These are phyloP conservation scores for Aspergillus ochraceoroseus DNA, from an alignment of 2,329 filamentous ascomycete genomes.

Conservation along the genomic window DNA sequence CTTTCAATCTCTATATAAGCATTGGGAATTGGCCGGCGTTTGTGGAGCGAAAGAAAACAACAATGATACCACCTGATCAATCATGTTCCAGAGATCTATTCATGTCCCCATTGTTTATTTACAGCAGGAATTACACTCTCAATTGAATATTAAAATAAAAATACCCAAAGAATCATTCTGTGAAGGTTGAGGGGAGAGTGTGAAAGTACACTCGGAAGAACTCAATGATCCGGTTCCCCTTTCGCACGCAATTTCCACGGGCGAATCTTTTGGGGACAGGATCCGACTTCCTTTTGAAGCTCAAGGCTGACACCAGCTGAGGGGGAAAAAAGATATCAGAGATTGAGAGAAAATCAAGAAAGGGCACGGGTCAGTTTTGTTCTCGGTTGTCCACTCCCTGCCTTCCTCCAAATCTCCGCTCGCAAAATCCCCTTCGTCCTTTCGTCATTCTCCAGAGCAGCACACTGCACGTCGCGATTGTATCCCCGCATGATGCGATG, in stretches of 20 bases:
- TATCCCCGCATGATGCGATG: constrained; percentile 19
- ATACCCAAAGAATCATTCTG: not conserved
- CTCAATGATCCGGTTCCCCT: constrained; percentile 14
- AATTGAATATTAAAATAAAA: not conserved
- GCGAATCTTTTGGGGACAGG: constrained; percentile 8
- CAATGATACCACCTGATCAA: constrained; percentile 18
- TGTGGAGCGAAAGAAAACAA: constrained; percentile 1
- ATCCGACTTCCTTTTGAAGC: constrained; percentile 4
- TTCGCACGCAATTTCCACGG: constrained; percentile 5
- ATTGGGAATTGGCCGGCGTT: constrained; percentile 12
- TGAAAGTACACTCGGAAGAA: constrained; percentile 16
- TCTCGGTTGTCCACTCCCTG: not conserved
- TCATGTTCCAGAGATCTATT: constrained; percentile 3
- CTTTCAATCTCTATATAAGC: constrained; percentile 12
- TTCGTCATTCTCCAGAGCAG: not conserved
- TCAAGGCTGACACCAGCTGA: too few species aligned
- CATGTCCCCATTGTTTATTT: not conserved
- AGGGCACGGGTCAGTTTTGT: not conserved
- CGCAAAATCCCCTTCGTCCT: not conserved
- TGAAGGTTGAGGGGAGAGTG: not conserved
- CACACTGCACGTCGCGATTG: constrained; percentile 10
- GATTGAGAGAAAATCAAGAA: too few species aligned
- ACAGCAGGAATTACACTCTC: too few species aligned
- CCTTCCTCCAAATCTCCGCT: not conserved
- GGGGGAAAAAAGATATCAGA: too few species aligned